A percentile compares a stretch with the other conserved stretches of the same genome.
These are phyloP conservation scores for Sporopachydermia lactativora DNA, from an alignment of 805 yeast species.

Conservation along the genomic window DNA sequence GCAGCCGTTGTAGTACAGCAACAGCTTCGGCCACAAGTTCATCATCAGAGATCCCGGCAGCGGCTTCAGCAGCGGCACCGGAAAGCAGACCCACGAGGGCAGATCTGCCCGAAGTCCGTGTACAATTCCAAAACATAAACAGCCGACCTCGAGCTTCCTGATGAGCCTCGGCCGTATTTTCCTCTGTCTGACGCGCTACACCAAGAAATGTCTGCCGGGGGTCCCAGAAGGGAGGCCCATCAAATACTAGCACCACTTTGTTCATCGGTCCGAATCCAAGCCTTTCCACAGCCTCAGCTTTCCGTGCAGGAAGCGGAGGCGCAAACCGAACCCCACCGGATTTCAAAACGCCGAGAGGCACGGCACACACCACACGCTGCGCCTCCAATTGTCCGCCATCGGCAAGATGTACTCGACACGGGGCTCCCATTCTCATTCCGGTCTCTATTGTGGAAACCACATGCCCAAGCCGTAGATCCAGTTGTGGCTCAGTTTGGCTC, in stretches of 20 bases:
- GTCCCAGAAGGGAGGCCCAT: constrained; percentile 26
- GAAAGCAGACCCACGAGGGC: constrained; percentile 24
- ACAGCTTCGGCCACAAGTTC: constrained; percentile 20
- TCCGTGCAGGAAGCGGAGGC: constrained; percentile 28
- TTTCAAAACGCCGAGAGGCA: constrained; percentile 27
- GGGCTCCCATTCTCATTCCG: constrained; percentile 19
- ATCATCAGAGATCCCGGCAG: constrained; percentile 19
- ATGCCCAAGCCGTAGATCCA: constrained; percentile 25
- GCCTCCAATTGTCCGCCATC: constrained; percentile 27
- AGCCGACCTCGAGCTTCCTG: constrained; percentile 20
- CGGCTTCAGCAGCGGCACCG: constrained; percentile 22
- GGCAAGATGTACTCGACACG: constrained; percentile 19
- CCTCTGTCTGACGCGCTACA: constrained; percentile 16
- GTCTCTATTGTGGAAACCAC: constrained; percentile 23
- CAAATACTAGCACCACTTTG: constrained; percentile 14
- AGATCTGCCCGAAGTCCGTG: constrained; percentile 21
- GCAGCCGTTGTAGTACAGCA: constrained; percentile 16
- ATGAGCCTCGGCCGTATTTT: constrained; percentile 5
- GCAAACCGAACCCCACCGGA: constrained; percentile 22
- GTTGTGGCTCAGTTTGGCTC: constrained; percentile 21
- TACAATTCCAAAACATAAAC: constrained; percentile 24
- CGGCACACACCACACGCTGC: constrained; percentile 24
- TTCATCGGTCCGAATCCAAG: constrained; percentile 26
- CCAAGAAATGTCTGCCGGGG: constrained; percentile 17
- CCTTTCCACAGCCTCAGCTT: constrained; percentile 23